Evolutionary conservation across 768 basidiomycete genomes (phyloP).

Genomic region (Auriculariales sp.): DNA sequence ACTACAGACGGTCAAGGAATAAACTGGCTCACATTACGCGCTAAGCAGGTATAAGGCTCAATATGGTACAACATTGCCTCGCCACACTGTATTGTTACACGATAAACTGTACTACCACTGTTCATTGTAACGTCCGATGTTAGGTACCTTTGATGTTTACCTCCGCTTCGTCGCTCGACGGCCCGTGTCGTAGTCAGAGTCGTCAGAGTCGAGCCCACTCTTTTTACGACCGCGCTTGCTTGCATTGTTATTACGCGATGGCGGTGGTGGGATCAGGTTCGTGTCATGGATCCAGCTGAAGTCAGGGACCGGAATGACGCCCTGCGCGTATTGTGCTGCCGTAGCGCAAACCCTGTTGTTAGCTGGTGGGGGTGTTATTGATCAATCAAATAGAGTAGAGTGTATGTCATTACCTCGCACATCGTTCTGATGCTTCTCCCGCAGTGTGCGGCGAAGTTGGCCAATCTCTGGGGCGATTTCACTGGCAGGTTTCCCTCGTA

Average conservation of each 20-base stretch:
- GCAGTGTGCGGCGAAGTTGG: slow-evolving; percentile 39
- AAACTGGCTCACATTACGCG: slow-evolving; percentile 58
- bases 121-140: slow-evolving; percentile 26
- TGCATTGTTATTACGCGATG: too few species aligned
- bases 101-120: slow-evolving; percentile 11
- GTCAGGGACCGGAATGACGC: too few species aligned
- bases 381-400: too few species aligned
- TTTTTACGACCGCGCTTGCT: too few species aligned
- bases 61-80: slow-evolving; percentile 37
- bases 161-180: slow-evolving; percentile 32
- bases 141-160: slow-evolving; percentile 21
- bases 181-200: slow-evolving; percentile 31
- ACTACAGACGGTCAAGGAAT: slow-evolving; percentile 51
- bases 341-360: too few species aligned
- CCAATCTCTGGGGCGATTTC: slow-evolving; percentile 42
- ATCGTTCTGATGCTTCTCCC: slow-evolving; percentile 37
- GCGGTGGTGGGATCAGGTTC: too few species aligned
- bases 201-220: too few species aligned
- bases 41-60: slow-evolving; percentile 18
- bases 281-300: too few species aligned
- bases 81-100: too few species aligned
- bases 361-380: too few species aligned
- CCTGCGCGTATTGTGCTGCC: too few species aligned
- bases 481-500: slow-evolving; percentile 28
- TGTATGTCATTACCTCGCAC: too few species aligned